Percentiles rank a stretch among this genome's conserved stretches.
phyloP scores from a whole-genome alignment of 148 eudicot genomes.

The Diospyros lotus region DNA sequence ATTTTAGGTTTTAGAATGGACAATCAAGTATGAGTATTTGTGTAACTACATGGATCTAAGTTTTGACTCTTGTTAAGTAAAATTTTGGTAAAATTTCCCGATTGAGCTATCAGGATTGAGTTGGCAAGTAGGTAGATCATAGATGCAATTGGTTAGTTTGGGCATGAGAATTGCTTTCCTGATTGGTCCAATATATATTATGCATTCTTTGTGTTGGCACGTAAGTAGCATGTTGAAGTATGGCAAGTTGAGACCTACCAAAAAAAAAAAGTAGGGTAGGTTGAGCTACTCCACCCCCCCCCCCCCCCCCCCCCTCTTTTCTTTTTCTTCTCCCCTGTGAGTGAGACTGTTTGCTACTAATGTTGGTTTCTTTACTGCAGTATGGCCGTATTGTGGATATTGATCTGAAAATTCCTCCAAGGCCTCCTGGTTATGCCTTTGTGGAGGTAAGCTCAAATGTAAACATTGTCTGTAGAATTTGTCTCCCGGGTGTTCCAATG shows the following conservation, averaged over 20 bases:
- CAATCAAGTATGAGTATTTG: neutral
- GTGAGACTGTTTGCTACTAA: neutral
- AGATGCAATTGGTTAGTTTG: neutral
- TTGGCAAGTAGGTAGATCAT: neutral
- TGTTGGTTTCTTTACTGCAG: conserved; percentile 39
- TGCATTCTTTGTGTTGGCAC: neutral
- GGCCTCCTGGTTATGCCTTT: conserved; percentile 92
- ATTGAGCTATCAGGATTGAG: neutral
- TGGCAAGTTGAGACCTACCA: no score
- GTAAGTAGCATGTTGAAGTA: neutral
- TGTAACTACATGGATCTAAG: neutral
- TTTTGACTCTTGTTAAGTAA: neutral
- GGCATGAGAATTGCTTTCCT: neutral
- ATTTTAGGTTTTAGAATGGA: neutral
- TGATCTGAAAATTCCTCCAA: conserved; percentile 79
- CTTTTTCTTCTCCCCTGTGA: neutral
- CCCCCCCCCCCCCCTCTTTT: neutral
- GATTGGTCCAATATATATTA: neutral
- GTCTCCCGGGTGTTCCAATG: no score
- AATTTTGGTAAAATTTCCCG: neutral
- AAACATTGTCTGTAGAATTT: no score
- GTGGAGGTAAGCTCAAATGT: conserved; percentile 88
- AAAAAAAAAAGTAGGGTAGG: no score
- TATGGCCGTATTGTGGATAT: conserved; percentile 80
- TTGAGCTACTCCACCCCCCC: neutral